Evolutionary conservation across 2,329 filamentous ascomycete species (phyloP), one percentile per base, ranked within the genome.

Genomic region (Epicoccum sorghinum): DNA sequence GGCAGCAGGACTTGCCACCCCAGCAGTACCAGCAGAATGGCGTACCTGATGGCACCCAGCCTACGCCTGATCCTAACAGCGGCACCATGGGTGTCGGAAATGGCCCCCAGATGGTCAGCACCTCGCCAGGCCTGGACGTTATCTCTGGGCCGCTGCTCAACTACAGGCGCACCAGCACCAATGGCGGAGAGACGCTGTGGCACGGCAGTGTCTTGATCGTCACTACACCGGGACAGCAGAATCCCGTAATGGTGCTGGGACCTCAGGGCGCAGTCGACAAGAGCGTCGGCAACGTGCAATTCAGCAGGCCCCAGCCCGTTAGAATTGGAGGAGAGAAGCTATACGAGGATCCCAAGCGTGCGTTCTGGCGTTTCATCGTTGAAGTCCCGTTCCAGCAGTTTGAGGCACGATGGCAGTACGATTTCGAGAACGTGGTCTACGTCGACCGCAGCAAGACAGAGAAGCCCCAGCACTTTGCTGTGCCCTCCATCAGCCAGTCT

Each of bases 161-260:
- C 76, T 93, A 92, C 73, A 82, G 88, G 60, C 84, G 85, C 67
- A 92, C 89, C 85, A 84, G 88, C 65, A 82, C 82, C 25, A 60
- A 72, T 48, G 69, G 73, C 2, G 72, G 75, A 25, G 69, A 65
- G 43, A 78, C 79, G 35, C 77, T 76, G 36, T 98, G 93, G 93
- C 81, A 90, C 65, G 93, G 93, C 53, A 96, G 91, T 72, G 89
- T 96, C 7, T 78, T 97, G 65, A 79, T 97, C 44, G 91, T 97
- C 47, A 89, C 88, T 13, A 86, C 83, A 46, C 89, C 91, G 4
- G 89, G 89, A 23, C 86, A 84, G 67, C 78, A 79, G 18, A 82
- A 85, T 58, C 81, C 83, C 1, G 78, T 82, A 58, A 86, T 96
- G 36, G 79, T 80, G 24, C 74, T 93, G 61, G 75, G 72, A 13